phyloP scores from a whole-genome alignment of 371 early-diverging fungal genomes.

The Mucor circinelloides region DNA sequence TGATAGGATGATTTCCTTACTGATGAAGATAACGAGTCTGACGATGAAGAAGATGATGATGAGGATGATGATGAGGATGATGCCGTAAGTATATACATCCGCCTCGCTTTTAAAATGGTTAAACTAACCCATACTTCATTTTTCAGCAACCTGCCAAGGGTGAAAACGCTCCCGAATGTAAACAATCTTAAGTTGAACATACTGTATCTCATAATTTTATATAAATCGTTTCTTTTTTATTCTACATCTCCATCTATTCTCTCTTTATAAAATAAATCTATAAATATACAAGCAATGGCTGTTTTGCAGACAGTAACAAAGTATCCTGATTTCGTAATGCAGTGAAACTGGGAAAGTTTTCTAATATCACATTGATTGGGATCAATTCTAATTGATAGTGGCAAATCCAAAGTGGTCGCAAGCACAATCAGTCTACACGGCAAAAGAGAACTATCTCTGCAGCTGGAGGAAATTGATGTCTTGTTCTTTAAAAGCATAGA shows the following conservation, averaged over 20 bases:
- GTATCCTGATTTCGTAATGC: too few relatives aligned
- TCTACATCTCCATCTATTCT: not conserved
- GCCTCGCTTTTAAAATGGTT: not conserved
- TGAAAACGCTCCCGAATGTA: conserved; percentile 69
- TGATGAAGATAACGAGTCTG: conserved; percentile 62
- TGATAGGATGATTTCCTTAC: conserved; percentile 67
- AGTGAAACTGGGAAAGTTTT: too few relatives aligned
- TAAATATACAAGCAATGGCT: not conserved
- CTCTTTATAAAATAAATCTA: not conserved
- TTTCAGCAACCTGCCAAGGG: conserved; percentile 45
- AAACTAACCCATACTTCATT: not conserved
- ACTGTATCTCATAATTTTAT: not conserved
- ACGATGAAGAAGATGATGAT: conserved; percentile 54
- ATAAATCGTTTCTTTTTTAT: conserved; percentile 1
- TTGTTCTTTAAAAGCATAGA: too few relatives aligned
- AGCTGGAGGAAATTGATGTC: too few relatives aligned
- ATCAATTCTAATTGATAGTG: too few relatives aligned
- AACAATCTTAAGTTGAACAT: conserved; percentile 49
- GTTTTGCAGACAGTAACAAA: too few relatives aligned
- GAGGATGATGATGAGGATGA: conserved; percentile 63
- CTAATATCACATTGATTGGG: too few relatives aligned
- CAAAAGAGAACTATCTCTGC: too few relatives aligned
- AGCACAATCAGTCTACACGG: too few relatives aligned
- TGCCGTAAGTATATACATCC: conserved; percentile 44
- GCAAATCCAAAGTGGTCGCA: too few relatives aligned